Evolutionary conservation across 352 stramenopile species (phyloP).

Genomic region (Globisporangium yorkense): DNA sequence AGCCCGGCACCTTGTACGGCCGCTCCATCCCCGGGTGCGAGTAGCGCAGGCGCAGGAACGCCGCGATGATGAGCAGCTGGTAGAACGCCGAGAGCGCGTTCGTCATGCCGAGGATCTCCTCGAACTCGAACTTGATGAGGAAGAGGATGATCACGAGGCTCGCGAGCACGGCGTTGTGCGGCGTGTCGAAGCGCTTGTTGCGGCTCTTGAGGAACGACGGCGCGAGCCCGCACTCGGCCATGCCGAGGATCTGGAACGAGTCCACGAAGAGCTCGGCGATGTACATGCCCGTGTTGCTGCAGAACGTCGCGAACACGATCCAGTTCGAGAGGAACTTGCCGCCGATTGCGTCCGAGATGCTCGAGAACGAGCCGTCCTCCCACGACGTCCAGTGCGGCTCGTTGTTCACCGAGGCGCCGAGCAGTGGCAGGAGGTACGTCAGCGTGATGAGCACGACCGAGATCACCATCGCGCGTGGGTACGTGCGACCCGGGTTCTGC

Average conservation of each 20-base stretch:
- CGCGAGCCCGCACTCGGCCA: constrained; percentile 82
- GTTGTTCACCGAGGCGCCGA: constrained; percentile 69
- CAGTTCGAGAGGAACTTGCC: constrained; percentile 84
- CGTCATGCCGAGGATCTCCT: constrained; percentile 78
- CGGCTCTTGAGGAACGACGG: constrained; percentile 73
- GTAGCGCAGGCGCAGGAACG: constrained; percentile 87
- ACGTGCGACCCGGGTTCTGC: constrained; percentile 65
- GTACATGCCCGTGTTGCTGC: constrained; percentile 90
- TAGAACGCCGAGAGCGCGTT: constrained; percentile 89
- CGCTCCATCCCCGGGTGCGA: constrained; percentile 30
- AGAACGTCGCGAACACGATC: constrained; percentile 84
- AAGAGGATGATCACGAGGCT: constrained; percentile 48
- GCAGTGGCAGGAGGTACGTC: constrained; percentile 85
- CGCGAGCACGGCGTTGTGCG: constrained; percentile 35
- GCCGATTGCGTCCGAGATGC: constrained; percentile 77
- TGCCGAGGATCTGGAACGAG: constrained; percentile 81
- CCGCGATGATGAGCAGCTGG: constrained; percentile 83
- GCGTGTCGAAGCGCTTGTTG: constrained; percentile 49
- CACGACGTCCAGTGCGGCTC: constrained; percentile 68
- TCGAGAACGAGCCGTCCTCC: constrained; percentile 88
- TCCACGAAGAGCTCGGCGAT: constrained; percentile 91
- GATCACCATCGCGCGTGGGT: constrained; percentile 78
- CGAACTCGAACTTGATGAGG: constrained; percentile 56
- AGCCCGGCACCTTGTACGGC: constrained; percentile 34
- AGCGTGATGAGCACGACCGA: constrained; percentile 74